phyloP scores from a whole-genome alignment of 805 yeast genomes.

The Candida jianshihensis region DNA sequence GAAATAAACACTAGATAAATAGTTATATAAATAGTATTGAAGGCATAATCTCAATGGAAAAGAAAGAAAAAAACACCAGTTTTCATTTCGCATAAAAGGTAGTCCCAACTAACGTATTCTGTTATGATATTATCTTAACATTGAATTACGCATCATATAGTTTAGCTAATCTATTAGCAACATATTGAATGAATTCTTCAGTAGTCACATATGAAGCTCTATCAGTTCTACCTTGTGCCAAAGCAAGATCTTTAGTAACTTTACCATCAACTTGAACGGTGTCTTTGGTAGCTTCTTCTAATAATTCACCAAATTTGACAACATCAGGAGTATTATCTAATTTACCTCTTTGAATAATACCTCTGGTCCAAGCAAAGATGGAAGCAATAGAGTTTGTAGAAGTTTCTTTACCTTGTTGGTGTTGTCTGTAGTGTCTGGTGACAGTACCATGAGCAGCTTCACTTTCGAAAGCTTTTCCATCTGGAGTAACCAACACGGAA shows the following conservation, averaged over 20 bases:
- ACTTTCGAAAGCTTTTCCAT: slow-evolving; percentile 89
- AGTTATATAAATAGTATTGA: too few relatives aligned
- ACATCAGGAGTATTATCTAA: slow-evolving; percentile 85
- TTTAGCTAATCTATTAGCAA: slow-evolving; percentile 52
- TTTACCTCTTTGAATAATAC: slow-evolving; percentile 86
- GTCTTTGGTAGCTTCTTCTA: slow-evolving; percentile 81
- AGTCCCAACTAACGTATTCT: too few relatives aligned
- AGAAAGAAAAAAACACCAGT: too few relatives aligned
- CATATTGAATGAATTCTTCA: slow-evolving; percentile 83
- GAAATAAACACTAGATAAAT: too few relatives aligned
- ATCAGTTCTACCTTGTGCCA: slow-evolving; percentile 80
- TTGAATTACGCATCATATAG: neutral
- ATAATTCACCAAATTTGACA: slow-evolving; percentile 62
- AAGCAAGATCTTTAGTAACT: slow-evolving; percentile 95
- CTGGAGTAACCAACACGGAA: slow-evolving; percentile 93
- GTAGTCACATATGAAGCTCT: slow-evolving; percentile 82
- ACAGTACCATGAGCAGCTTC: slow-evolving; percentile 99
- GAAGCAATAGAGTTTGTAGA: slow-evolving; percentile 97
- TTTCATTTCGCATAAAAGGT: too few relatives aligned
- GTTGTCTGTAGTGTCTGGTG: slow-evolving; percentile 93
- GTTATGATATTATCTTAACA: too few relatives aligned
- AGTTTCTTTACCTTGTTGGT: slow-evolving; percentile 95
- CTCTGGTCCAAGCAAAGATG: slow-evolving; percentile 95
- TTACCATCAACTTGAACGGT: slow-evolving; percentile 78
- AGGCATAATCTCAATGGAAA: too few relatives aligned